Evolutionary conservation across 139 green algal genomes (phyloP), one percentile per base, ranked within the genome.

Genomic region (Tetraselmis chui): DNA sequence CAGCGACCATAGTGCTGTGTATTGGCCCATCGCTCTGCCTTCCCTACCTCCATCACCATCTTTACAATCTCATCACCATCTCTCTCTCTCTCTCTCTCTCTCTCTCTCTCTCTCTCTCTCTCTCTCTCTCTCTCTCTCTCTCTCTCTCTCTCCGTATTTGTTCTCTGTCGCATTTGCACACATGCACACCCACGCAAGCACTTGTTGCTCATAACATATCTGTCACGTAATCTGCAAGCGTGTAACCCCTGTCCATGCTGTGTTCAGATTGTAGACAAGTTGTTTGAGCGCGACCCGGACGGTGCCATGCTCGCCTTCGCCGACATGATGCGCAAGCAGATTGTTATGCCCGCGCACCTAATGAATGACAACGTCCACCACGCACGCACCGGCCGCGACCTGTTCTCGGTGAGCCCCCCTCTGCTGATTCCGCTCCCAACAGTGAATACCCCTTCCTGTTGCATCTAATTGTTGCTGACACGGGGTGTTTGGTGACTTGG

Each of bases 251-350:
- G 5, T 82, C 25, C 22, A 22, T 76, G 28, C 28, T 32, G 23
- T 32, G 24, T 67, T 24, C 88, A 93, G 83, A 97, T 99, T 84
- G 92, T 98, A 76, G 92, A 98, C 31, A 89, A 93, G 76, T 80
- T 99, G 45, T 97, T 98, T 80, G 87, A 92, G 89, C 83, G 87
- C 29, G 97, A 99, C 86, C 93, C 93, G 58, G 83, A 93, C 78
- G 94, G 94, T 80, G 88, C 96, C 28, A 95, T 98, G 89, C 76
- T 98, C 22, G 94, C 92, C 0, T 99, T 98, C 85, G 93, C 89
- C 18, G 96, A 98, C 91, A 99, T 99, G 97, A 99, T 99, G 95
- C 87, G 85, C 67, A 99, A 99, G 91, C 93, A 98, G 91, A 99
- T 99, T 84, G 94, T 98, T 22, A 99, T 99, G 97, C 95, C 95